Evolutionary conservation across 768 basidiomycete species (phyloP), one percentile per base, ranked within the genome.

Genomic region (Tephrocybe sp.): DNA sequence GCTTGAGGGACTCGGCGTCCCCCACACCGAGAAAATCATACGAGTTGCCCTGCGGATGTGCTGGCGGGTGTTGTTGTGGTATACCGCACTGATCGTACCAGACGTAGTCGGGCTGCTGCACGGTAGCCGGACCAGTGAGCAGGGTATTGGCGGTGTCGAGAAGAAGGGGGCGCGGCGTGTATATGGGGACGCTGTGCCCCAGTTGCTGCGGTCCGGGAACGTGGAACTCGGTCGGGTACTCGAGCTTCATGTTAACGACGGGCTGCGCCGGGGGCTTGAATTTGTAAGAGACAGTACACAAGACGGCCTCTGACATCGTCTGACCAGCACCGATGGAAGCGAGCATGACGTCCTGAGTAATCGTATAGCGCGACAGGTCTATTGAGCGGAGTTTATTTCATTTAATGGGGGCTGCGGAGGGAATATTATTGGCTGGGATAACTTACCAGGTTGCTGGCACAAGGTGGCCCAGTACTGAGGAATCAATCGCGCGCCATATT

Each of bases 391-490:
- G 16, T 6, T 21, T 18, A 38, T 25, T 46, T 19, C 7, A n/a
- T 6, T 5, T 19, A 18, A 19, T 24, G 25, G 16, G 25, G 4
- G n/a, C 24, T 32, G 45, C 24, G 12, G 4, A 22, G 21, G 5
- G 1, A 12, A 5, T n/a, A 15, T 13, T 11, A 42, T 22, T 22
- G 4, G 22, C 6, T 6, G 31, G 4, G 5, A 19, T 19, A 19
- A 56, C 61, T 46, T 39, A 62, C 65, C 57, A 34, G 42, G 34
- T 4, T 36, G 50, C 12, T 60, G 53, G 39, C 61, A 60, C n/a
- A 67, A n/a, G 2, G 51, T 55, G 4, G 30, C 38, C 66, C 66
- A 67, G 27, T 53, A 64, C 15, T 44, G 34, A 25, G 66, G 66
- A 19, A 66, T 51, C 25, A 67, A 35, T 12, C 47, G 44, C 4